These are phyloP conservation scores for Acacia concinna DNA, from an alignment of 331 rosid species.

Conservation along the genomic window DNA sequence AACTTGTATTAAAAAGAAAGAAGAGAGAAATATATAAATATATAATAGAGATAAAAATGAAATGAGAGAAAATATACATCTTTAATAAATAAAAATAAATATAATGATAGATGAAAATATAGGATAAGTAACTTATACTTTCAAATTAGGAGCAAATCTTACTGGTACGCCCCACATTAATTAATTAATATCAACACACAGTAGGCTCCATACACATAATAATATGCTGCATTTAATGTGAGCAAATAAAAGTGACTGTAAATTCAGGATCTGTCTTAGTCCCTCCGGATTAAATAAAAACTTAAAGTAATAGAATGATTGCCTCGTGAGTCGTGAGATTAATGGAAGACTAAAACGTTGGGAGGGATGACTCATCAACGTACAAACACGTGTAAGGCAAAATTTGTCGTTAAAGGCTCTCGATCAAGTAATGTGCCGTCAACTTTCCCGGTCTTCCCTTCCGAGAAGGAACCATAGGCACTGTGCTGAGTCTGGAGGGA, in stretches of 20 bases:
- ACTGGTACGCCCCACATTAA: too few relatives aligned
- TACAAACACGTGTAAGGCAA: neutral
- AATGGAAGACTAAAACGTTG: neutral
- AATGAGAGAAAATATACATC: too few relatives aligned
- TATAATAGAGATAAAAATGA: too few relatives aligned
- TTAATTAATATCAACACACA: too few relatives aligned
- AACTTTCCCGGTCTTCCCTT: constrained; percentile 11
- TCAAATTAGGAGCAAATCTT: too few relatives aligned
- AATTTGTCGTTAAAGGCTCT: neutral
- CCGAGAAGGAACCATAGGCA: neutral
- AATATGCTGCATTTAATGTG: neutral
- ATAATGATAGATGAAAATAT: too few relatives aligned
- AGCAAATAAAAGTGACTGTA: neutral
- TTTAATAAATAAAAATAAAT: too few relatives aligned
- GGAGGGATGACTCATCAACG: constrained; percentile 1
- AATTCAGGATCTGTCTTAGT: too few relatives aligned
- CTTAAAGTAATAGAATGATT: neutral
- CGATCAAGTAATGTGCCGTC: neutral
- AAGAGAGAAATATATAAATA: too few relatives aligned
- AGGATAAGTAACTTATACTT: too few relatives aligned
- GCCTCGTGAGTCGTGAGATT: neutral
- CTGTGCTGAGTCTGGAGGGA: neutral
- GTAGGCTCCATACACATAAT: too few relatives aligned
- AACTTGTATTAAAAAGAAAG: too few relatives aligned
- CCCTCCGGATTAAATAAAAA: neutral